Conservation (phyloP, 768 basidiomycete genomes). For the Leccinum uliginosum region DNA sequence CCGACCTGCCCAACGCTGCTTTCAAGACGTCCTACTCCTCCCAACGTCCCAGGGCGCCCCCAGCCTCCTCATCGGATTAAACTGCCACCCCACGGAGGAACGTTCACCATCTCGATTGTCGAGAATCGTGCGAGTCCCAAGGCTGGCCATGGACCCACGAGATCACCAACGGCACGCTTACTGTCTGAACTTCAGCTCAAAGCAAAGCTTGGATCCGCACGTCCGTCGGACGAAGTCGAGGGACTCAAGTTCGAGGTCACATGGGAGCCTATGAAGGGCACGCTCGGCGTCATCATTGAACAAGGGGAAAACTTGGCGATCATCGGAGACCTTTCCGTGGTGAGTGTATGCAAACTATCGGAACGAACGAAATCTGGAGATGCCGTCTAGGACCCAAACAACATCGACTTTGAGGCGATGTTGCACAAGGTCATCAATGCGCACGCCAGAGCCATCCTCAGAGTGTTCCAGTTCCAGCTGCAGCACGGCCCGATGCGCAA, state of each 20-base stretch:
- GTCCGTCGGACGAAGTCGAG: slow-evolving; percentile 75
- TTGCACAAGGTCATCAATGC: slow-evolving; percentile 57
- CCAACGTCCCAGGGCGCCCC: slow-evolving; percentile 27
- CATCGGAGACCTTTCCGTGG: slow-evolving; percentile 47
- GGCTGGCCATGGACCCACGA: slow-evolving; percentile 41
- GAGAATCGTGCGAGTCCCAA: slow-evolving; percentile 41
- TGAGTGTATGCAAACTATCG: slow-evolving; percentile 34
- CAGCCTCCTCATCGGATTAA: slow-evolving; percentile 33
- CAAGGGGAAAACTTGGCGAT: slow-evolving; percentile 42
- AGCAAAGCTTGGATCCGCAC: slow-evolving; percentile 50
- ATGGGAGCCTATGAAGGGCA: slow-evolving; percentile 73
- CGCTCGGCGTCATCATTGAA: slow-evolving; percentile 57
- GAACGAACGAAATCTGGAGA: not conserved
- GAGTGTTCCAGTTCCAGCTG: slow-evolving; percentile 50
- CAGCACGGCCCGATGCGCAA: slow-evolving; percentile 45
- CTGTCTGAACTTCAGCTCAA: slow-evolving; percentile 61
- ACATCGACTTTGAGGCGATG: slow-evolving; percentile 72
- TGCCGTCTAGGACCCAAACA: slow-evolving; percentile 48
- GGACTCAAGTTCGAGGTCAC: slow-evolving; percentile 60
- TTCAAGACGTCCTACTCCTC: slow-evolving; percentile 37
- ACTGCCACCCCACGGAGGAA: slow-evolving; percentile 65
- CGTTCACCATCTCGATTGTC: slow-evolving; percentile 66
- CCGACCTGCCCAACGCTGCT: slow-evolving; percentile 3
- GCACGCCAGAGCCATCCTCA: slow-evolving; percentile 63
- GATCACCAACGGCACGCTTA: slow-evolving; percentile 50